Evolutionary conservation across 2,329 filamentous ascomycete genomes (phyloP), one percentile per base, ranked within the genome.

Genomic region (Diaporthe velutina): DNA sequence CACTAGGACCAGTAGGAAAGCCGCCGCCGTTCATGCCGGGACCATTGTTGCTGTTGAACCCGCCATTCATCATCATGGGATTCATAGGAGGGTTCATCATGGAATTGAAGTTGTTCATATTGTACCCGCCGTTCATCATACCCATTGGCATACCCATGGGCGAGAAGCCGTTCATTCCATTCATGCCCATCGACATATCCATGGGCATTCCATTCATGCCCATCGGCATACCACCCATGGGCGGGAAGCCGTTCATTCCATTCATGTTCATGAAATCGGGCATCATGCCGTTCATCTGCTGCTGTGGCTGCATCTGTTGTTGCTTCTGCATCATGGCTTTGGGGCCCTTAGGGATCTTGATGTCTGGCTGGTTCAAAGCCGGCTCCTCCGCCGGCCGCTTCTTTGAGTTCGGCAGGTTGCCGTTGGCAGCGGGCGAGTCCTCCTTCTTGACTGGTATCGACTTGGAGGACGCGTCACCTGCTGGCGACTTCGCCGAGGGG

Each of bases 311-410:
- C 80, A 83, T 84, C 73, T 88, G 87, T 67, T 88, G 88, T 81
- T 84, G 85, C 80, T 79, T 85, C 78, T 84, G 83, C 54, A 85
- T 83, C 91, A 92, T 93, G 50, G 89, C 91, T 81, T 91, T 91
- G 2, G 91, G 91, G 0, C 87, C 91, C 79, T 92, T 93, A 60
- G 91, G 90, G 54, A 92, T 90, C 78, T 92, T 93, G 61, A 91
- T 90, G 55, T 92, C 90, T 80, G 90, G 90, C 54, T 90, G 89
- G 78, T 93, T 92, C 78, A 92, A 90, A 9, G 89, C 85, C 42
- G 88, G 88, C 70, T 95, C 93, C 48, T 96, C 95, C 19, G 95
- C 95, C 15, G 93, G 90, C 30, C 97, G 92, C 86, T 98, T 99
- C 85, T 94, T 97, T 35, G 90, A 86, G 74, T 84, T 76, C 28